Evolutionary conservation across 805 yeast genomes (phyloP).

Genomic region (Candida hungchunana): DNA sequence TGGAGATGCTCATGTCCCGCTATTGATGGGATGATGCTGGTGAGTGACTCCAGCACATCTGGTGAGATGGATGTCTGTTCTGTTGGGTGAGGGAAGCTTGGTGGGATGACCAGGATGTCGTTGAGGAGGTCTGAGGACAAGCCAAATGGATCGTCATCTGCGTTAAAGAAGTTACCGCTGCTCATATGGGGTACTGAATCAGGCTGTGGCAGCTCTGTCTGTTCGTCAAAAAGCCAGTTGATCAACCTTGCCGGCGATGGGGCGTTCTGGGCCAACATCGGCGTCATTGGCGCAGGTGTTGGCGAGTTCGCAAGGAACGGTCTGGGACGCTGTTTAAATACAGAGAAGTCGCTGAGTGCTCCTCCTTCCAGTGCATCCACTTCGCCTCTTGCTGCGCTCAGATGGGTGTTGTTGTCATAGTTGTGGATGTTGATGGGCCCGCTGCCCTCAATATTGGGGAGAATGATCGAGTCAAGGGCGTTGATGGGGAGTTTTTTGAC

Average conservation of each 20-base stretch:
- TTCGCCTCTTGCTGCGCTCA: slow-evolving; percentile 29
- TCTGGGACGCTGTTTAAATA: not conserved
- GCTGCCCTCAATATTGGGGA: slow-evolving; percentile 24
- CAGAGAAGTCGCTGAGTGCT: not conserved
- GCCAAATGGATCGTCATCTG: slow-evolving; percentile 29
- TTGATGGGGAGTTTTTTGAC: slow-evolving; percentile 21
- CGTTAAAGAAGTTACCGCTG: slow-evolving; percentile 26
- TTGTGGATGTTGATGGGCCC: slow-evolving; percentile 22
- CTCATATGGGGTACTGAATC: slow-evolving; percentile 20
- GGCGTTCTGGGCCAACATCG: slow-evolving; percentile 2
- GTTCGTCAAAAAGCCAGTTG: slow-evolving; percentile 28
- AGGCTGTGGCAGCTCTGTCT: slow-evolving; percentile 6
- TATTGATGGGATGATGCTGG: slow-evolving; percentile 21
- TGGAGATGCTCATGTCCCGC: slow-evolving; percentile 20
- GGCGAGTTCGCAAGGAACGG: slow-evolving; percentile 11
- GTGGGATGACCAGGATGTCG: slow-evolving; percentile 28
- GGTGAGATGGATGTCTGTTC: slow-evolving; percentile 26
- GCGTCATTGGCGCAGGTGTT: slow-evolving; percentile 1
- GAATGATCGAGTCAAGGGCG: slow-evolving; percentile 25
- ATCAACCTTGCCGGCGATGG: slow-evolving; percentile 24
- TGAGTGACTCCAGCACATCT: slow-evolving; percentile 17
- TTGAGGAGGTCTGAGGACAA: slow-evolving; percentile 24
- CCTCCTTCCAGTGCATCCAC: slow-evolving; percentile 21
- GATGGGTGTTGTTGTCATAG: slow-evolving; percentile 18
- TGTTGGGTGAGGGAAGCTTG: slow-evolving; percentile 28